Conservation (phyloP, 2,329 filamentous ascomycete species). For the Diaporthe velutina region DNA sequence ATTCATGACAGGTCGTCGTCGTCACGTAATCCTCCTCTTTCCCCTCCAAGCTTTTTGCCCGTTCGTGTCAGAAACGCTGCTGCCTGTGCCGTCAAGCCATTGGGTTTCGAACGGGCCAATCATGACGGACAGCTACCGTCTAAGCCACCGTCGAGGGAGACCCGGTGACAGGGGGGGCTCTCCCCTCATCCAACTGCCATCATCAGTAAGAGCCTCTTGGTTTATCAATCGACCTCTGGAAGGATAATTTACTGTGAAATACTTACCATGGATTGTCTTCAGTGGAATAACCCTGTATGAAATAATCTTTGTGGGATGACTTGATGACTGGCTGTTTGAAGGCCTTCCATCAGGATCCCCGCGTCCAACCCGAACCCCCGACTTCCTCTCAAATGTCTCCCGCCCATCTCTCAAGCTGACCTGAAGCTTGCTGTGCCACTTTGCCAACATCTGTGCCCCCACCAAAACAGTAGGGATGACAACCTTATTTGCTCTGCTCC, state of each 20-base stretch:
- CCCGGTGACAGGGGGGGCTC: constrained; percentile 3
- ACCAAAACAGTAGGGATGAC: neutral
- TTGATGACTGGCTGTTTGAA: too few relatives aligned
- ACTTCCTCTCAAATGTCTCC: neutral
- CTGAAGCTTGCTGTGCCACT: neutral
- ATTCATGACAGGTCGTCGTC: neutral
- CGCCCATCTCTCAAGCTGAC: neutral
- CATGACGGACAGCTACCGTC: neutral
- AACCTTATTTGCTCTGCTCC: constrained; percentile 36
- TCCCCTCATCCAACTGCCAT: too few relatives aligned
- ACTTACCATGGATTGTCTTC: too few relatives aligned
- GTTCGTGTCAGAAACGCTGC: constrained; percentile 26
- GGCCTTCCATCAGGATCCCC: too few relatives aligned
- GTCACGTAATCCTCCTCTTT: neutral
- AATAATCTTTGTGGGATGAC: too few relatives aligned
- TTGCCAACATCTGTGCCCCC: neutral
- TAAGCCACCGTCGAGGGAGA: constrained; percentile 22
- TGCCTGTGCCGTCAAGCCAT: constrained; percentile 30
- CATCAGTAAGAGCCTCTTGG: too few relatives aligned
- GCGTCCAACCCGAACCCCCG: constrained; percentile 16
- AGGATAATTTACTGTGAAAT: too few relatives aligned
- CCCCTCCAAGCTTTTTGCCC: neutral
- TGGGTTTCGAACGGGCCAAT: neutral
- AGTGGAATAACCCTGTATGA: too few relatives aligned
- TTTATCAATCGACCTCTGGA: too few relatives aligned